Percentiles rank a stretch among this genome's conserved stretches.
These are phyloP conservation scores for Paxillus ammoniavirescens DNA, from an alignment of 768 basidiomycete genomes.

Conservation along the genomic window DNA sequence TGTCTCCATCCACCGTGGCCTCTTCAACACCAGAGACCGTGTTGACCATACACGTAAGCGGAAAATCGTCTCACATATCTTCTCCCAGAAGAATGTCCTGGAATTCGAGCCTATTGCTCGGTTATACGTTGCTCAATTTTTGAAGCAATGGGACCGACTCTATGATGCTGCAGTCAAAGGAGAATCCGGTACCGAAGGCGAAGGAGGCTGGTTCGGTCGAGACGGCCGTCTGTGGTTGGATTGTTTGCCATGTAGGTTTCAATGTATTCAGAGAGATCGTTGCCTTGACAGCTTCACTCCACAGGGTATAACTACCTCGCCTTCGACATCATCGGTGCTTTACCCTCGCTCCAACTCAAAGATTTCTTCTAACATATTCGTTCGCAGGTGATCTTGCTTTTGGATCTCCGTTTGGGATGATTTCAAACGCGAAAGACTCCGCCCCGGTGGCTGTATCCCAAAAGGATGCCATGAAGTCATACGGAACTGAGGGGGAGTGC, in stretches of 20 bases:
- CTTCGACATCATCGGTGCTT: constrained; percentile 71
- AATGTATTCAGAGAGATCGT: neutral
- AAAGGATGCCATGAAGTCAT: constrained; percentile 52
- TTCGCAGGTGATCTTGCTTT: constrained; percentile 67
- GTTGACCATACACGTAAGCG: constrained; percentile 83
- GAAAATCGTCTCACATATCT: constrained; percentile 86
- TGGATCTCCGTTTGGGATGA: constrained; percentile 88
- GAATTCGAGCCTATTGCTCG: constrained; percentile 84
- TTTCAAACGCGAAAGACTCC: constrained; percentile 67
- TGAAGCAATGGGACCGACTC: constrained; percentile 76
- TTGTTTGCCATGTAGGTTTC: constrained; percentile 62
- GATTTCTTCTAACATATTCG: neutral
- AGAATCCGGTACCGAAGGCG: constrained; percentile 57
- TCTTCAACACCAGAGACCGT: constrained; percentile 80
- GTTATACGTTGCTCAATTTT: constrained; percentile 53
- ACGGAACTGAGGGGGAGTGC: constrained; percentile 43
- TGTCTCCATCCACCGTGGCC: constrained; percentile 67
- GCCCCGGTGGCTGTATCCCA: constrained; percentile 65
- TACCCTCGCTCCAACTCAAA: neutral
- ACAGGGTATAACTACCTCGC: constrained; percentile 61
- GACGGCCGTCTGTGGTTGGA: constrained; percentile 72
- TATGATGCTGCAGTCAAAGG: constrained; percentile 55
- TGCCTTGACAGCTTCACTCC: constrained; percentile 5
- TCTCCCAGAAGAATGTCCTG: constrained; percentile 79
- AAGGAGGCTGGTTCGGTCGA: constrained; percentile 57